Base-by-base conservation (phyloP, 352 stramenopile genomes). In the Aphanomyces euteiches region DNA sequence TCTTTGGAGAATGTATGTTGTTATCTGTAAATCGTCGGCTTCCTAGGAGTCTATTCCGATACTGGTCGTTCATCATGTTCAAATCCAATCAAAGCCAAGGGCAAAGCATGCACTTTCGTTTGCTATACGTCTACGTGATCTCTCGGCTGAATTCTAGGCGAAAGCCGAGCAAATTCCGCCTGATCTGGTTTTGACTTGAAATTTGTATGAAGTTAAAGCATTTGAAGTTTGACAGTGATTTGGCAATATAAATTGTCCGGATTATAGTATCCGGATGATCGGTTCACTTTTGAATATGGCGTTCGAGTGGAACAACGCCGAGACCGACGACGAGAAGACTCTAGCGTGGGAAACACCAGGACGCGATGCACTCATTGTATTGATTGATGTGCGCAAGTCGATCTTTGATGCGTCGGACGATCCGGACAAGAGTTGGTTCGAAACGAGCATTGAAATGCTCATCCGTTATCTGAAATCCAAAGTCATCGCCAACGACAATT, bases 401-500 rank as follows among this genome's bases (percentile, higher is more conserved):
- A 92, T 94, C 82, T 90, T 92, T 65, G 70, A 74, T 41, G 77
- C 77, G 34, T 84, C 66, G 12, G 56, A 73, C 12, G 67, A 50
- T 38, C 47, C 40, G 7, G 37, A 21, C 36, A 66, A 72, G 57
- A 87, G 78, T 28, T 94, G 87, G 87, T 90, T 94, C 58, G 80
- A 90, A 60, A 84, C 84, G 7, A 76, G 88, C 17, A 67, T 92
- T 28, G 74, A 89, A 41, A 78, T 94, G 37, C 71, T 91, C 15
- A 73, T 88, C 34, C 88, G 85, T 65, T 74, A 91, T 5, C 70
- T 88, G 12, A 92, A 94, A 75, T 75, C 80, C 28, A 94, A 94
- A 77, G 77, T 94, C 40, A 75, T 94, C 47, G 87, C 83, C 7
- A 85, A 74, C 65, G 87, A 94, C 75, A 90, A 88, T 61, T 94